Conservation (phyloP, 2,329 filamentous ascomycete genomes). For the Fusarium circinatum region DNA sequence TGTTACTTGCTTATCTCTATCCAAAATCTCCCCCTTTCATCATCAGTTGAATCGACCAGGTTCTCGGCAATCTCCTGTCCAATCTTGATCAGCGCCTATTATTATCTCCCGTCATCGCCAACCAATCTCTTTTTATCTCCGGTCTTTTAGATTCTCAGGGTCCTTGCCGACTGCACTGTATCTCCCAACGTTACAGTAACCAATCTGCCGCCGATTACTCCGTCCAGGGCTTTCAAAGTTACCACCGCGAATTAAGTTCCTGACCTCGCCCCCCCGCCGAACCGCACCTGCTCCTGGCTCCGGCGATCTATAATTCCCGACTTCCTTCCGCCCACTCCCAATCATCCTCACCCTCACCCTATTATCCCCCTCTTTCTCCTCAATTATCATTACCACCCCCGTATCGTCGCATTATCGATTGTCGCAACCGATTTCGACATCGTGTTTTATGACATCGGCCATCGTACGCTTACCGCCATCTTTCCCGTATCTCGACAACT, state of each 20-base stretch:
- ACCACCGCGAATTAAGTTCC: slow-evolving; percentile 7
- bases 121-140: slow-evolving; percentile 22
- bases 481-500: slow-evolving; percentile 33
- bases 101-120: slow-evolving; percentile 32
- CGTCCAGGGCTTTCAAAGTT: neutral
- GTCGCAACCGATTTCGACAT: slow-evolving; percentile 16
- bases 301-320: slow-evolving; percentile 35
- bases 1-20: slow-evolving; percentile 15
- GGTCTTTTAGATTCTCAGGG: slow-evolving; percentile 29
- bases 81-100: slow-evolving; percentile 18
- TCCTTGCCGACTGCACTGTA: neutral
- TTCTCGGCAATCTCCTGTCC: slow-evolving; percentile 14
- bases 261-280: slow-evolving; percentile 26
- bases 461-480: slow-evolving; percentile 10
- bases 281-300: slow-evolving; percentile 32
- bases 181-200: neutral
- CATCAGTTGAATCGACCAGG: slow-evolving; percentile 12
- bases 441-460: neutral
- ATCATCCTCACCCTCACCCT: neutral
- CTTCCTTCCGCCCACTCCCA: slow-evolving; percentile 20
- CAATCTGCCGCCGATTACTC: neutral
- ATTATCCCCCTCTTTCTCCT: slow-evolving; percentile 15
- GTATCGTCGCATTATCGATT: slow-evolving; percentile 15
- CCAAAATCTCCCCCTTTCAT: slow-evolving; percentile 13
- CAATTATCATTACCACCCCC: slow-evolving; percentile 8